These are phyloP conservation scores for Calocera cornea DNA, from an alignment of 768 basidiomycete species.

Conservation along the genomic window DNA sequence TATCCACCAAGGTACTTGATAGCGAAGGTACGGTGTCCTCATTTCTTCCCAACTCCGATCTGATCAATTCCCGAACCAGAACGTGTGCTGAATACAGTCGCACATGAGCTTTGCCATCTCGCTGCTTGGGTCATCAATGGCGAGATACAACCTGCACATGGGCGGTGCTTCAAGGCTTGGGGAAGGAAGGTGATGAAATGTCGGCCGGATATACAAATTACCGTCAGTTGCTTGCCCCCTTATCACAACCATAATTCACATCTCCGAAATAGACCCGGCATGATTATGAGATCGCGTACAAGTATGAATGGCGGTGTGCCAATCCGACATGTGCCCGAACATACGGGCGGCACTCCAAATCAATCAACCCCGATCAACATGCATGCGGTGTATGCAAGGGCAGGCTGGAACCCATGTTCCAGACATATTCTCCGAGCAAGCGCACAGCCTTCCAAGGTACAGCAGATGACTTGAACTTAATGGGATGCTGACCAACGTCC, in stretches of 20 bases:
- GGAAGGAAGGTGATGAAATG: constrained; percentile 23
- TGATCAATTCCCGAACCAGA: constrained; percentile 14
- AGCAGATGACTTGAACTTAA: background rate
- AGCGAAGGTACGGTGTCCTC: constrained; percentile 19
- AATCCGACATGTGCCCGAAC: constrained; percentile 22
- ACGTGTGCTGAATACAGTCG: constrained; percentile 28
- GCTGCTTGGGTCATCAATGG: constrained; percentile 28
- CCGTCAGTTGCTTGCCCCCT: constrained; percentile 17
- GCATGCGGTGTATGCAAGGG: constrained; percentile 25
- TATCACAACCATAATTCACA: background rate
- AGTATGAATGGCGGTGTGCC: constrained; percentile 15
- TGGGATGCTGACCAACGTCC: background rate
- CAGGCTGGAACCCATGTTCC: constrained; percentile 21
- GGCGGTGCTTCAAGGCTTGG: constrained; percentile 29
- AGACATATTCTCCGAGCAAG: constrained; percentile 16
- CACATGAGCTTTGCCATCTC: constrained; percentile 34
- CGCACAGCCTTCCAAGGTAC: constrained; percentile 23
- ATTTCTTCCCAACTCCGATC: background rate
- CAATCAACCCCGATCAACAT: constrained; percentile 24
- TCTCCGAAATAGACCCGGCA: constrained; percentile 24
- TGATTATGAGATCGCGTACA: constrained; percentile 29
- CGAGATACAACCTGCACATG: constrained; percentile 29
- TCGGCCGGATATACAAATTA: constrained; percentile 24
- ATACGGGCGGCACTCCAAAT: constrained; percentile 21
- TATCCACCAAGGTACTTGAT: constrained; percentile 30